Evolutionary conservation across 257 asterid genomes (phyloP).

Genomic region (Lycium ferocissimum): DNA sequence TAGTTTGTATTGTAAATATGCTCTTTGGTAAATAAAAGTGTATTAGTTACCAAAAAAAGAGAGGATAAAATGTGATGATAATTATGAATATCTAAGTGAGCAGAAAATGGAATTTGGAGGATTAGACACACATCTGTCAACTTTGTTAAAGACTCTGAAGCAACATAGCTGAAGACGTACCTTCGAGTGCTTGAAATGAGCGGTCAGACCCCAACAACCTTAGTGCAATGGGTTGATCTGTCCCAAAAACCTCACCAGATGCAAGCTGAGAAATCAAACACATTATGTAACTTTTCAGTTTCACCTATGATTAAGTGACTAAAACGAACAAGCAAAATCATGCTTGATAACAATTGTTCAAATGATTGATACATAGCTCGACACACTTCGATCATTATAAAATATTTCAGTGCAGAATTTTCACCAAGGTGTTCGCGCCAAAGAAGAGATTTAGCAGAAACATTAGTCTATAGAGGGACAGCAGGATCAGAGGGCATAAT

Average conservation of each 20-base stretch:
- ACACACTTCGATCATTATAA: not conserved
- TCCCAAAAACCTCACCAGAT: constrained; percentile 91
- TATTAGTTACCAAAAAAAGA: no score
- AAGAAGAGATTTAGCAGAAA: no score
- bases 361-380: not conserved
- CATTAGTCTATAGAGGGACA: no score
- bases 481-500: no score
- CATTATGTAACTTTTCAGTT: constrained; percentile 16
- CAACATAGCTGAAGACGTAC: constrained; percentile 39
- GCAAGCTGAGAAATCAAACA: constrained; percentile 62
- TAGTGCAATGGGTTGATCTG: constrained; percentile 88
- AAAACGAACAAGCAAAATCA: not conserved
- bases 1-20: no score
- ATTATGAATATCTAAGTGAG: not conserved
- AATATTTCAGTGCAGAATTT: no score
- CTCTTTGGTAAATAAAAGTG: no score
- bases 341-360: not conserved
- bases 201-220: constrained; percentile 91
- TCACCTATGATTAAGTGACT: constrained; percentile 6
- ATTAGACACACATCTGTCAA: no score
- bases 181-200: constrained; percentile 95
- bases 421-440: no score
- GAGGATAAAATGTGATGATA: not conserved
- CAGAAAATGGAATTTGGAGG: no score
- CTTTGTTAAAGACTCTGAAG: no score